Conservation (phyloP, 306 rosid genomes). For the Macrotyloma uniflorum region DNA sequence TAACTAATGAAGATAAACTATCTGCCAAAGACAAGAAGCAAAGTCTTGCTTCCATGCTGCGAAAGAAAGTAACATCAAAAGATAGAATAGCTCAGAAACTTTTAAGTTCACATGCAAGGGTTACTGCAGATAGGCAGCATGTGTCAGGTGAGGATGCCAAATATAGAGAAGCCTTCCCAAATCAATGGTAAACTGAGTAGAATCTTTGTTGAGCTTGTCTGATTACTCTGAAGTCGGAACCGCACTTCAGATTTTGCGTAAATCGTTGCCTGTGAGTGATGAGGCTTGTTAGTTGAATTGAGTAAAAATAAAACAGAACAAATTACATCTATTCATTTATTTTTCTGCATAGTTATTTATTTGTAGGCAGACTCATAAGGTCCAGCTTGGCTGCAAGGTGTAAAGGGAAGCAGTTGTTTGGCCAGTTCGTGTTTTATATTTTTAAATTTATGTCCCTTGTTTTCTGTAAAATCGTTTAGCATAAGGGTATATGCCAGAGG, state of each 20-base stretch:
- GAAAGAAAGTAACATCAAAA: conserved; percentile 76
- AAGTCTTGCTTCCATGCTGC: conserved; percentile 80
- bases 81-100: conserved; percentile 75
- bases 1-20: conserved; percentile 23
- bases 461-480: conserved; percentile 18
- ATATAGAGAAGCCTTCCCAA: conserved; percentile 79
- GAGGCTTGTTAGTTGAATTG: conserved; percentile 21
- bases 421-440: neutral
- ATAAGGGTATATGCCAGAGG: conserved; percentile 20
- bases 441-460: neutral
- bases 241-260: conserved; percentile 27
- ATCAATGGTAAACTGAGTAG: conserved; percentile 62
- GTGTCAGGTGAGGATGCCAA: conserved; percentile 51
- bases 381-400: conserved; percentile 11
- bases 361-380: conserved; percentile 23
- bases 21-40: conserved; percentile 56
- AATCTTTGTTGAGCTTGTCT: conserved; percentile 4
- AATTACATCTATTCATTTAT: neutral
- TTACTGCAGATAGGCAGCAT: conserved; percentile 54
- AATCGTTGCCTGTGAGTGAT: conserved; percentile 9
- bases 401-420: conserved; percentile 25
- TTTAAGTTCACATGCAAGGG: conserved; percentile 54
- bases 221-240: conserved; percentile 23
- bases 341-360: conserved; percentile 14
- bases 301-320: neutral